These are phyloP conservation scores for Ophiostoma ulmi DNA, from an alignment of 2,329 filamentous ascomycete genomes.

Conservation along the genomic window DNA sequence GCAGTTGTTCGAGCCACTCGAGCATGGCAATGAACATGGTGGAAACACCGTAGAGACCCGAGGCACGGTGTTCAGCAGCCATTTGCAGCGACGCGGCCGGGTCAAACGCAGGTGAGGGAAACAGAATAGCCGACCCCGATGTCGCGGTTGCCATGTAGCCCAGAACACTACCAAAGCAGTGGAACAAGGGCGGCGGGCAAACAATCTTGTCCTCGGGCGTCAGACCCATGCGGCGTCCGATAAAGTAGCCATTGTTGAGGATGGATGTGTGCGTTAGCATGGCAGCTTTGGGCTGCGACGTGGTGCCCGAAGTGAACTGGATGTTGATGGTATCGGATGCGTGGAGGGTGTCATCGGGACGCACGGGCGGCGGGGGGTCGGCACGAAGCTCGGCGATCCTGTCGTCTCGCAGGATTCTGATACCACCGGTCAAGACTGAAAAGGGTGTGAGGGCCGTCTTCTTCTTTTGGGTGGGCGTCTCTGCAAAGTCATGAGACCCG, in stretches of 20 bases:
- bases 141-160: slow-evolving; percentile 97
- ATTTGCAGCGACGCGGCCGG: slow-evolving; percentile 63
- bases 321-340: slow-evolving; percentile 80
- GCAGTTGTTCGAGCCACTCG: slow-evolving; percentile 60
- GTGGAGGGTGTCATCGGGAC: slow-evolving; percentile 43
- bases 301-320: slow-evolving; percentile 96
- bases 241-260: slow-evolving; percentile 83
- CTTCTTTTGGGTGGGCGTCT: background rate
- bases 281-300: slow-evolving; percentile 82
- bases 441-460: slow-evolving; percentile 45
- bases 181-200: slow-evolving; percentile 80
- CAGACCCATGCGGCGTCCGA: slow-evolving; percentile 80
- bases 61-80: slow-evolving; percentile 50
- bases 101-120: slow-evolving; percentile 83
- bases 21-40: slow-evolving; percentile 93
- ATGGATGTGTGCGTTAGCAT: slow-evolving; percentile 82
- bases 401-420: slow-evolving; percentile 16
- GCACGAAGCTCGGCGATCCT: background rate
- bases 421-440: slow-evolving; percentile 34
- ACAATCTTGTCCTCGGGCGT: slow-evolving; percentile 69
- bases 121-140: slow-evolving; percentile 70
- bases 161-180: slow-evolving; percentile 85
- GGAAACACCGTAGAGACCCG: slow-evolving; percentile 76
- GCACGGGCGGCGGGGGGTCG: slow-evolving; percentile 32
- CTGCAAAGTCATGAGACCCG: slow-evolving; percentile 36